These are phyloP conservation scores for Triticum dicoccoides DNA, from an alignment of 176 grass and related monocot genomes.

Conservation along the genomic window DNA sequence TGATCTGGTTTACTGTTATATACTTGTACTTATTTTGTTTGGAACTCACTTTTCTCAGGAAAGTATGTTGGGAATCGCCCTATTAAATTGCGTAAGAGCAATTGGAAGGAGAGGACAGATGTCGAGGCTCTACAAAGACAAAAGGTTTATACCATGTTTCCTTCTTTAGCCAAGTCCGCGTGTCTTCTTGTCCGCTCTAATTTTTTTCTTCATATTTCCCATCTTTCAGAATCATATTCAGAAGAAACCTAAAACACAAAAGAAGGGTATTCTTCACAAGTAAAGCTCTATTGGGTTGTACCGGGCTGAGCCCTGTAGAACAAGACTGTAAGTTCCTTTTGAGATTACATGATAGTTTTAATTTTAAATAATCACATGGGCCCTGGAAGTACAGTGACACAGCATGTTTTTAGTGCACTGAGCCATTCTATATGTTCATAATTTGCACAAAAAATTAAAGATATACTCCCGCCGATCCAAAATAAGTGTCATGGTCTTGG, in stretches of 20 bases:
- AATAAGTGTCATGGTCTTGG: too few species aligned
- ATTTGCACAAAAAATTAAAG: background rate
- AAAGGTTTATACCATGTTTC: constrained; percentile 44
- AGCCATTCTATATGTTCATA: background rate
- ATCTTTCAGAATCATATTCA: constrained; percentile 74
- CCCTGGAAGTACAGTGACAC: background rate
- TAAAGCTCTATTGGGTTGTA: constrained; percentile 38
- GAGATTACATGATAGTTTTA: constrained; percentile 13
- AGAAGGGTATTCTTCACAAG: constrained; percentile 92
- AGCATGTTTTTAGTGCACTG: background rate
- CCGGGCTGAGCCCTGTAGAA: background rate
- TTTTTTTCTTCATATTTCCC: constrained; percentile 8
- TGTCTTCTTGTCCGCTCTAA: constrained; percentile 12
- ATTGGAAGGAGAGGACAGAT: constrained; percentile 97
- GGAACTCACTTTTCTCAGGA: constrained; percentile 45
- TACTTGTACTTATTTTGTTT: constrained; percentile 8
- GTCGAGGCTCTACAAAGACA: constrained; percentile 83
- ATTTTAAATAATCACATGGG: background rate
- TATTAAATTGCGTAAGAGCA: constrained; percentile 98
- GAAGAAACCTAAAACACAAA: constrained; percentile 88
- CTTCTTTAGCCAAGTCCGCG: background rate
- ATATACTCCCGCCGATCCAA: background rate
- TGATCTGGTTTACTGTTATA: background rate
- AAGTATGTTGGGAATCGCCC: constrained; percentile 98
- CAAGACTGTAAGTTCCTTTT: constrained; percentile 26